A percentile compares a stretch with the other conserved stretches of the same genome.
Evolutionary conservation across 495 filamentous ascomycete species (phyloP).

Genomic region (Xylaria cubensis): DNA sequence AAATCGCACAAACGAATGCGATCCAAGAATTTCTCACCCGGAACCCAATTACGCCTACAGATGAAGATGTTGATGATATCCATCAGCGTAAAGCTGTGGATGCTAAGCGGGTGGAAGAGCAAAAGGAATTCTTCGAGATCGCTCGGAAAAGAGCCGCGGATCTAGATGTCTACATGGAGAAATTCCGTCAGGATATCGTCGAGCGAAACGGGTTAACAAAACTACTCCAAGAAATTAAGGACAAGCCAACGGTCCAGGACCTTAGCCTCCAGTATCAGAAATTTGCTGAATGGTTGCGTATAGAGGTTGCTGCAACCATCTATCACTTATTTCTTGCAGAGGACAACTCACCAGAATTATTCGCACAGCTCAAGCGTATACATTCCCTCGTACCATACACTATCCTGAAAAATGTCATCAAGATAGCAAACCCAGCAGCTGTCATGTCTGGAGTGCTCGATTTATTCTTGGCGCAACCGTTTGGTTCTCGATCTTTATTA

Average conservation of each 20-base stretch:
- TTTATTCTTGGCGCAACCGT: constrained; percentile 93
- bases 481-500: constrained; percentile 85
- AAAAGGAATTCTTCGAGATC: constrained; percentile 93
- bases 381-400: constrained; percentile 93
- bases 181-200: constrained; percentile 69
- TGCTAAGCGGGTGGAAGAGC: constrained; percentile 86
- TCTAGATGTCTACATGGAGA: constrained; percentile 96
- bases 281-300: constrained; percentile 97
- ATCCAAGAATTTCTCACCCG: constrained; percentile 81
- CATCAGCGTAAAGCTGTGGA: constrained; percentile 81
- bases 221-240: constrained; percentile 88
- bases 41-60: constrained; percentile 70
- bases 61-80: constrained; percentile 85
- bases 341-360: constrained; percentile 95
- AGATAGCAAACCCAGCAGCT: constrained; percentile 92
- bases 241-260: constrained; percentile 84
- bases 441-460: constrained; percentile 95
- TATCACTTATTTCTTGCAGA: constrained; percentile 98
- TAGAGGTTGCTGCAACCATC: constrained; percentile 94
- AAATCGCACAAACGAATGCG: constrained; percentile 79
- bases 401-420: constrained; percentile 92
- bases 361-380: constrained; percentile 90
- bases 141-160: constrained; percentile 88
- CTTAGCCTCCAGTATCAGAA: constrained; percentile 95
- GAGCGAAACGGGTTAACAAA: constrained; percentile 84